These are phyloP conservation scores for Camellia lanceoleosa DNA, from an alignment of 148 eudicot species.

Conservation along the genomic window DNA sequence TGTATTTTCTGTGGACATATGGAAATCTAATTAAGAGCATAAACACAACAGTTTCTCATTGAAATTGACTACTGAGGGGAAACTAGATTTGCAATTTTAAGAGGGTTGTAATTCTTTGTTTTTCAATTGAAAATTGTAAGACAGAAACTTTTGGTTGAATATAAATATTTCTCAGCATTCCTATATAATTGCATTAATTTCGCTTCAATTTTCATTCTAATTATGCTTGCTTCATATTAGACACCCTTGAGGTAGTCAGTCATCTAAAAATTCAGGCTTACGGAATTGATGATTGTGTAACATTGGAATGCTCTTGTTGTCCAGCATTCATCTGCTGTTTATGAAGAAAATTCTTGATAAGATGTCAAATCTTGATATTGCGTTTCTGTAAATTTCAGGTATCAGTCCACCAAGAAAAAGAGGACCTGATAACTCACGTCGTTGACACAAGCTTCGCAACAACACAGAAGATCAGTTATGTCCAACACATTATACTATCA, in stretches of 20 bases:
- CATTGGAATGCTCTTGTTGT: neutral
- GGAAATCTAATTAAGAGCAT: neutral
- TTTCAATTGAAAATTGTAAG: neutral
- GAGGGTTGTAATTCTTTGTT: neutral
- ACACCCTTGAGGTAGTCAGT: neutral
- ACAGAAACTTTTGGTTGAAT: neutral
- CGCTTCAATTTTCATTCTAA: neutral
- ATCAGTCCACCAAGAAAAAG: neutral
- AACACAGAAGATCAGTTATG: constrained; percentile 26
- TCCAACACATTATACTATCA: constrained; percentile 43
- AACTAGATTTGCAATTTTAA: neutral
- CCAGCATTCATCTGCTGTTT: neutral
- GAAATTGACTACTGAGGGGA: neutral
- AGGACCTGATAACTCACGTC: neutral
- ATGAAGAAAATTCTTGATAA: too few species aligned
- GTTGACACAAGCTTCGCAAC: neutral
- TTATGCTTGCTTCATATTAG: neutral
- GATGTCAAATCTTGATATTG: neutral
- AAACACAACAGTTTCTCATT: neutral
- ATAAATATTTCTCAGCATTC: neutral
- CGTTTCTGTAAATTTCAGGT: neutral
- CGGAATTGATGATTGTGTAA: neutral
- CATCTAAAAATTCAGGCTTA: neutral
- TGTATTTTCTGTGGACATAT: neutral
- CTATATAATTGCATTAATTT: neutral